A percentile compares a stretch with the other conserved stretches of the same genome.
Conservation (phyloP, 2,329 filamentous ascomycete genomes). For the Akanthomyces muscarius region DNA sequence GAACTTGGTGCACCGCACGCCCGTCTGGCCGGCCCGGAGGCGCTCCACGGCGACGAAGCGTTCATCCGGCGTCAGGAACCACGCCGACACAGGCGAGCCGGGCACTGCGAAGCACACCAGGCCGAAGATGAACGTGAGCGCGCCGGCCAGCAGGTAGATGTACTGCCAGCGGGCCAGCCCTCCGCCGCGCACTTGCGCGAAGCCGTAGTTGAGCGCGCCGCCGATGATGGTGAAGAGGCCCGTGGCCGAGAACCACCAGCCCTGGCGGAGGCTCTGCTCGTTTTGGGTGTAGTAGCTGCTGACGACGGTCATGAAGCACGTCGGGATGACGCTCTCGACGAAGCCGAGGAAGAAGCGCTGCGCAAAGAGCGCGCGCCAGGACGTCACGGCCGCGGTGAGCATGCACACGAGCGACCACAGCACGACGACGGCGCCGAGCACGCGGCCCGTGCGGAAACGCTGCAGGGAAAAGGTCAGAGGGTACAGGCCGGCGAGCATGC, state of each 20-base stretch:
- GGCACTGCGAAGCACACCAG: conserved; percentile 62
- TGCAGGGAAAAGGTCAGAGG: conserved; percentile 70
- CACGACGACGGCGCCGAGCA: conserved; percentile 60
- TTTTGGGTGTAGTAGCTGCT: conserved; percentile 60
- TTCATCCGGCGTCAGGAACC: conserved; percentile 64
- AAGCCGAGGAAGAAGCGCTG: conserved; percentile 64
- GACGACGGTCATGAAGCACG: conserved; percentile 62
- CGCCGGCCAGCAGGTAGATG: conserved; percentile 63
- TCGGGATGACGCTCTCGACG: conserved; percentile 61
- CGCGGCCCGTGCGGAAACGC: conserved; percentile 60
- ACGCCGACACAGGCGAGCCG: conserved; percentile 61
- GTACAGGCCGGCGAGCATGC: conserved; percentile 70
- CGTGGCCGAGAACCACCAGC: conserved; percentile 61
- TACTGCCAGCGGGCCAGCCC: conserved; percentile 62
- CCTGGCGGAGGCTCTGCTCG: conserved; percentile 62
- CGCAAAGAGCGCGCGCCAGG: conserved; percentile 59
- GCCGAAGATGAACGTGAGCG: conserved; percentile 61
- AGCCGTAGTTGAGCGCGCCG: conserved; percentile 62
- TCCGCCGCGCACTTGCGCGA: conserved; percentile 57
- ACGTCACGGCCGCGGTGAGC: conserved; percentile 62
- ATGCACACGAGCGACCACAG: conserved; percentile 66
- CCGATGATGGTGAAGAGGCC: conserved; percentile 61
- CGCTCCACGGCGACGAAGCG: conserved; percentile 61
- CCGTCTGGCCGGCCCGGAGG: conserved; percentile 58
- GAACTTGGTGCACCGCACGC: conserved; percentile 57